Evolutionary conservation across 352 stramenopile genomes (phyloP), one percentile per base, ranked within the genome.

Genomic region (Blastocystis hominis): DNA sequence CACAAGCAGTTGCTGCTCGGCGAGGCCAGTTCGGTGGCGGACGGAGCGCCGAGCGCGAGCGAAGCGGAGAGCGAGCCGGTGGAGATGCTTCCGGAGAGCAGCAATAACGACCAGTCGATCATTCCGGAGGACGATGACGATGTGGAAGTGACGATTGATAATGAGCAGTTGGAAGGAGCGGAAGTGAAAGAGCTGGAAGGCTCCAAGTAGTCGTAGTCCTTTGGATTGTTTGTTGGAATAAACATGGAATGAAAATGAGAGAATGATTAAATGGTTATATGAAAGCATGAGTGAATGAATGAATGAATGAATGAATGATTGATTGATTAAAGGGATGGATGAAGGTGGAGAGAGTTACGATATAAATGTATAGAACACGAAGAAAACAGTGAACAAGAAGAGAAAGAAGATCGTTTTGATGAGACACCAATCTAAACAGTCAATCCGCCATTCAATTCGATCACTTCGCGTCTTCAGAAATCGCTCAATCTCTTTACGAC

Each of bases 31-130:
- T 40, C 42, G 6, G 2, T 50, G 20, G 3, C 34, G 20, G 9
- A 44, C 66, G 54, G 7, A 24, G 7, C 72, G 66, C n/a, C 13
- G 44, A 38, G 54, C 64, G 40, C 34, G 55, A 66, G 72, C 66
- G 56, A 59, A n/a, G n/a, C 50, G n/a, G 50, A 59, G 50, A 20
- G n/a, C 13, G 68, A 84, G 50, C 72, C 15, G 9, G 47, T 84
- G 30, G 47, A 84, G 56, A 84, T 84, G 44, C 40, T 84, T 69
- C 72, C 72, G 13, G 72, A 84, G 38, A 84, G 56, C 56, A 84
- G 72, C 56, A 61, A 84, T 20, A 68, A 84, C 56, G 72, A 84
- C 42, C 50, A 64, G 20, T 84, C 72, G 1, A 84, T 84, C 50
- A 64, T 84, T n/a, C 72, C 72, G 3, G 20, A 20, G 5, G 72